Evolutionary conservation across 768 basidiomycete species (phyloP).

Genomic region (Fomitopsis serialis): DNA sequence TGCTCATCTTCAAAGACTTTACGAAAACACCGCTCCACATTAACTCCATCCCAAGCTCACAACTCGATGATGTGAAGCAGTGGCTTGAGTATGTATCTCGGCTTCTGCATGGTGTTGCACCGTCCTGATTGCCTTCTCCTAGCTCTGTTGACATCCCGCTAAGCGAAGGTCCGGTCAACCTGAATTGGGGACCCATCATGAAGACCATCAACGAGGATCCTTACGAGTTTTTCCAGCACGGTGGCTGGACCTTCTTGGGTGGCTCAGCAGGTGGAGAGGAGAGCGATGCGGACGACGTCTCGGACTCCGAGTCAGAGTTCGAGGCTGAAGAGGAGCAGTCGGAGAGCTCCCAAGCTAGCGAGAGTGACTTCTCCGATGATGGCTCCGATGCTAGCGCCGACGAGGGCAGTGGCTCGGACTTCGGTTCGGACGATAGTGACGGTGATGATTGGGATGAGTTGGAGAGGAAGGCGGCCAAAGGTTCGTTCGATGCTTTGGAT

Average conservation of each 20-base stretch:
- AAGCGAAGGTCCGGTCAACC: constrained; percentile 92
- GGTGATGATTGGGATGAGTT: constrained; percentile 97
- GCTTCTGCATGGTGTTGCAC: neutral
- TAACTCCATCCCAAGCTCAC: constrained; percentile 87
- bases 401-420: constrained; percentile 66
- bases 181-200: constrained; percentile 99
- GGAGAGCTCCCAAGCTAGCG: constrained; percentile 37
- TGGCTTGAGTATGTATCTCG: constrained; percentile 86
- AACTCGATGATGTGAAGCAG: constrained; percentile 96
- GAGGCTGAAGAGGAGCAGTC: constrained; percentile 42
- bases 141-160: constrained; percentile 97
- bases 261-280: constrained; percentile 60
- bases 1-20: constrained; percentile 97
- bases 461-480: constrained; percentile 87
- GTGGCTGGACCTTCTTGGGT: constrained; percentile 93
- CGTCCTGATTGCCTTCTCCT: constrained; percentile 4
- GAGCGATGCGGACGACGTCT: constrained; percentile 59
- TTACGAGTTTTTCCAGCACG: constrained; percentile 89
- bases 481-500: constrained; percentile 30
- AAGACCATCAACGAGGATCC: constrained; percentile 97
- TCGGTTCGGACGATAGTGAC: constrained; percentile 54
- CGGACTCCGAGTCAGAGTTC: constrained; percentile 66
- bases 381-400: constrained; percentile 49
- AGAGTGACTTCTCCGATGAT: constrained; percentile 39
- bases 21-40: constrained; percentile 89